Percentiles rank a stretch among this genome's conserved stretches.
phyloP scores from a whole-genome alignment of 768 basidiomycete species.

The Suillus lakei region DNA sequence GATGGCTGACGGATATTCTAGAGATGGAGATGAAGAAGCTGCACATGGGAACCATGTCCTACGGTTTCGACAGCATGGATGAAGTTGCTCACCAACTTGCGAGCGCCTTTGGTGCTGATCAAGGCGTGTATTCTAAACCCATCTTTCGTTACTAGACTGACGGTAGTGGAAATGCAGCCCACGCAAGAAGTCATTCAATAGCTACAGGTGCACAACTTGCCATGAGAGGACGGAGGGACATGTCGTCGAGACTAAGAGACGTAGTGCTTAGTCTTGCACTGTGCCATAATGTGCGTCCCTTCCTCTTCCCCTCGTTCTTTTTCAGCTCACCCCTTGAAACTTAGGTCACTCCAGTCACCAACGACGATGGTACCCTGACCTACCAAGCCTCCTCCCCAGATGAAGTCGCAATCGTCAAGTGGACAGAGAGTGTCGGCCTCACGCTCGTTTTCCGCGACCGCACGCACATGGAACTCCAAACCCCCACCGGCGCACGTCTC shows the following conservation, averaged over 20 bases:
- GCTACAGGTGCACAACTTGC: conserved; percentile 84
- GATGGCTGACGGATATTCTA: conserved; percentile 33
- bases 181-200: conserved; percentile 58
- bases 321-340: not conserved
- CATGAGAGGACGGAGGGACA: conserved; percentile 86
- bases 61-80: conserved; percentile 98
- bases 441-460: conserved; percentile 90
- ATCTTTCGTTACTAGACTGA: not conserved
- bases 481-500: conserved; percentile 65
- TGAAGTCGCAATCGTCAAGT: conserved; percentile 97
- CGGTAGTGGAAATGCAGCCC: conserved; percentile 28
- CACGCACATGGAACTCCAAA: conserved; percentile 83
- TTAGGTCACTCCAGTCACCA: conserved; percentile 93
- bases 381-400: conserved; percentile 99
- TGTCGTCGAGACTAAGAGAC: conserved; percentile 92
- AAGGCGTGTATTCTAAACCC: conserved; percentile 40
- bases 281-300: conserved; percentile 85
- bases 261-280: conserved; percentile 91
- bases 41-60: conserved; percentile 98
- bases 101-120: conserved; percentile 77
- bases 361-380: conserved; percentile 93
- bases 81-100: conserved; percentile 94
- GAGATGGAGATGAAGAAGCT: conserved; percentile 99
- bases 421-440: conserved; percentile 95
- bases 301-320: not conserved